Evolutionary conservation across 1,284 basidiomycete species (phyloP), one percentile per base, ranked within the genome.

Genomic region (Fomitopsis schrenkii): DNA sequence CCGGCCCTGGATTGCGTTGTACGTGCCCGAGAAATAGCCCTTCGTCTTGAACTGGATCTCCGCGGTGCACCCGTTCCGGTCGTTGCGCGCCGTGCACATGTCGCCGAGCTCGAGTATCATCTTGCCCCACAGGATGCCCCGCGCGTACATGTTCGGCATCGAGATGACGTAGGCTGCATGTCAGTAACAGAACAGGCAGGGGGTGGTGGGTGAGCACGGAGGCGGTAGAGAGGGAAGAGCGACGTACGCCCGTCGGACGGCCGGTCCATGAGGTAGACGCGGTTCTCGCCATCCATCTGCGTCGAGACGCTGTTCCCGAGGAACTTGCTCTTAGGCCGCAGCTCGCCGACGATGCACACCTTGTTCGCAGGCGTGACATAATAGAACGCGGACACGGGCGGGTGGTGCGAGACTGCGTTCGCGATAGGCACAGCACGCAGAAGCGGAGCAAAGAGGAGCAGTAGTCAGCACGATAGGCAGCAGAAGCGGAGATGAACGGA

Each of bases 31-130:
- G 74, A 98, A 98, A 83, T 97, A 99, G 28, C 97, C 97, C 85
- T 98, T 98, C 28, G 95, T 97, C 82, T 98, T 99, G 82, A 99
- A 99, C 68, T 98, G 95, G 45, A 99, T 79, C 71, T 98, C 95
- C 65, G 91, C 93, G 52, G 75, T 79, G 64, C 95, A 76, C 35
- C 88, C 87, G 55, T 87, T 88, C 68, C 85, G 85, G 64, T 91
- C 88, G 77, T 95, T 96, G 76, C 86, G 85, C 60, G 95, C 93
- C n/a, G 81, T 84, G 70, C 93, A 94, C 35, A 86, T 85, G 76
- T 99, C 97, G 9, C 97, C 97, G 15, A 99, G 82, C 78, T 99
- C 97, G 56, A 98, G 81, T 19, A 98, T 90, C 95, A 99, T 98
- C 81, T 95, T 97, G 17, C 97, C 97, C 73, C 98, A 98, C 50